These are phyloP conservation scores for Neurospora sp. DNA, from an alignment of 495 filamentous ascomycete genomes.

Conservation along the genomic window DNA sequence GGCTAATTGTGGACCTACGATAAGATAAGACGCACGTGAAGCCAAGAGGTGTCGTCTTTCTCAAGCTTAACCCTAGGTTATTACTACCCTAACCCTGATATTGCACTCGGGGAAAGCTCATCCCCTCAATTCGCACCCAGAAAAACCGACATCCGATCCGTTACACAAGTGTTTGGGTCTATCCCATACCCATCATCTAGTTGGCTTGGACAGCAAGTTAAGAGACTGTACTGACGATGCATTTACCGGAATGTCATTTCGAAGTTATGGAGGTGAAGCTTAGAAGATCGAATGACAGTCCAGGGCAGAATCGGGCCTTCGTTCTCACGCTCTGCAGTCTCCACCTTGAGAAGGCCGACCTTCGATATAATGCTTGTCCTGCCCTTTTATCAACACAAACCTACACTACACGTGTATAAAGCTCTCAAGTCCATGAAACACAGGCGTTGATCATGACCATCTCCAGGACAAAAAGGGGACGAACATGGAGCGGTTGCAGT, in stretches of 20 bases:
- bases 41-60: not conserved
- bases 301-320: not conserved
- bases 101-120: not conserved
- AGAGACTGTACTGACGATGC: no score
- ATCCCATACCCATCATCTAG: no score
- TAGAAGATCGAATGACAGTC: not conserved
- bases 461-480: not conserved
- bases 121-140: not conserved
- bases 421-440: not conserved
- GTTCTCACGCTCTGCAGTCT: not conserved
- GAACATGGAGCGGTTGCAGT: not conserved
- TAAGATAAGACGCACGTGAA: not conserved
- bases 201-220: no score
- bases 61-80: not conserved
- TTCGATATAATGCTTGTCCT: not conserved
- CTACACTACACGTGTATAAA: not conserved
- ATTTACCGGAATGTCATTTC: no score
- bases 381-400: not conserved
- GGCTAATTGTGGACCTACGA: not conserved
- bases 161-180: not conserved
- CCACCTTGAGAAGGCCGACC: not conserved
- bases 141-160: not conserved
- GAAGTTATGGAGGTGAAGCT: not conserved
- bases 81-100: not conserved
- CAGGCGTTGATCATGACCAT: not conserved